phyloP scores from a whole-genome alignment of 2,329 filamentous ascomycete species.

The Botryotinia globosa region DNA sequence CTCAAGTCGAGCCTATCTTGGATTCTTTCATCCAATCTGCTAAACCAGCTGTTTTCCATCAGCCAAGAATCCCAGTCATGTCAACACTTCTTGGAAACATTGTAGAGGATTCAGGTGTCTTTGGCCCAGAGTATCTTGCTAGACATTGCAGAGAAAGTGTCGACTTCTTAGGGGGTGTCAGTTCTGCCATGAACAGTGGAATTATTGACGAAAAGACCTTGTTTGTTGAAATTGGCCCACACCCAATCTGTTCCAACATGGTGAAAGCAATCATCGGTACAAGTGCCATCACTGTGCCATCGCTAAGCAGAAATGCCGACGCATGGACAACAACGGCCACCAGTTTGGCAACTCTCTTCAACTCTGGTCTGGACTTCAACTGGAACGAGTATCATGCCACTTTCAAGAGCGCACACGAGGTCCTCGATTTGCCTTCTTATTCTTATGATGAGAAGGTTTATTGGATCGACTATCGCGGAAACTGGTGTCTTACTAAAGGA shows the following conservation, averaged over 20 bases:
- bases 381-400: constrained; percentile 67
- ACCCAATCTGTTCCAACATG: constrained; percentile 65
- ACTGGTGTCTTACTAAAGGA: constrained; percentile 66
- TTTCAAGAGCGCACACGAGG: constrained; percentile 54
- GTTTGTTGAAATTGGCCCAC: constrained; percentile 67
- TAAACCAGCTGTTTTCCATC: constrained; percentile 51
- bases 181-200: constrained; percentile 34
- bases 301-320: constrained; percentile 59
- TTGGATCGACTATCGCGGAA: constrained; percentile 60
- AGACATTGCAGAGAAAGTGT: constrained; percentile 67
- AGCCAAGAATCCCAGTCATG: constrained; percentile 58
- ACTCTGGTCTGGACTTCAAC: constrained; percentile 58
- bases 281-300: constrained; percentile 54
- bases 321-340: constrained; percentile 61
- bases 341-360: constrained; percentile 58
- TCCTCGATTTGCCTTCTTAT: constrained; percentile 65
- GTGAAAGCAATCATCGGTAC: constrained; percentile 52
- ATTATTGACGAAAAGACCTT: constrained; percentile 63
- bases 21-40: constrained; percentile 56
- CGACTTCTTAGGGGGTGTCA: constrained; percentile 62
- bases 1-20: constrained; percentile 61
- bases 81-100: constrained; percentile 64
- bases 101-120: constrained; percentile 53
- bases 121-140: constrained; percentile 61
- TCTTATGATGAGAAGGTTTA: constrained; percentile 67